Evolutionary conservation across 305 asterid genomes (phyloP).

Genomic region (Fraxinus ornus): DNA sequence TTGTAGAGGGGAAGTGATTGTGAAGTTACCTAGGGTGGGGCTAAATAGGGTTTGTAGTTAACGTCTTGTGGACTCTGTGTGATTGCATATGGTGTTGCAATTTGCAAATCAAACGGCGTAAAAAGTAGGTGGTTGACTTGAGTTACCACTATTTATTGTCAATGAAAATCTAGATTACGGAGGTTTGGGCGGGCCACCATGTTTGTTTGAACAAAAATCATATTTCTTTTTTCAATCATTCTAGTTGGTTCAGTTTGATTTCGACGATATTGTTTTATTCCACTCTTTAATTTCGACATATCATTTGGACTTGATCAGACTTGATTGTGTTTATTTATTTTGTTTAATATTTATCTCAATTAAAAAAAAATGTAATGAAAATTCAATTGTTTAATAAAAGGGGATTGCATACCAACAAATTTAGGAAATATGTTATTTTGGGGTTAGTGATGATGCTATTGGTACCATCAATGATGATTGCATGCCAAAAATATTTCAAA

Average conservation of each 20-base stretch:
- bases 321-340: background rate
- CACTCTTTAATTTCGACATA: background rate
- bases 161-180: constrained; percentile 7
- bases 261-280: background rate
- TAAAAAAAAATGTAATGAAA: too few species aligned
- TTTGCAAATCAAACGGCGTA: background rate
- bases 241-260: background rate
- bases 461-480: background rate
- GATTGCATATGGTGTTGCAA: background rate
- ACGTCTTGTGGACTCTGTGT: background rate
- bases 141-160: background rate
- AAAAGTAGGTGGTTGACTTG: constrained; percentile 9
- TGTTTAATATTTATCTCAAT: background rate
- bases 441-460: background rate
- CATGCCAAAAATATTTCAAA: background rate
- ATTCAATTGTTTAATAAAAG: background rate
- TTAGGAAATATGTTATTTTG: background rate
- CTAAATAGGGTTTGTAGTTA: background rate
- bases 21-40: background rate
- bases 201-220: background rate
- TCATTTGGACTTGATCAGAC: background rate
- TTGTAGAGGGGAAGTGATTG: background rate
- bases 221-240: background rate
- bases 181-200: background rate
- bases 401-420: background rate